Evolutionary conservation across 805 yeast genomes (phyloP), one percentile per base, ranked within the genome.

Genomic region (Wickerhamiella alocasiicola): DNA sequence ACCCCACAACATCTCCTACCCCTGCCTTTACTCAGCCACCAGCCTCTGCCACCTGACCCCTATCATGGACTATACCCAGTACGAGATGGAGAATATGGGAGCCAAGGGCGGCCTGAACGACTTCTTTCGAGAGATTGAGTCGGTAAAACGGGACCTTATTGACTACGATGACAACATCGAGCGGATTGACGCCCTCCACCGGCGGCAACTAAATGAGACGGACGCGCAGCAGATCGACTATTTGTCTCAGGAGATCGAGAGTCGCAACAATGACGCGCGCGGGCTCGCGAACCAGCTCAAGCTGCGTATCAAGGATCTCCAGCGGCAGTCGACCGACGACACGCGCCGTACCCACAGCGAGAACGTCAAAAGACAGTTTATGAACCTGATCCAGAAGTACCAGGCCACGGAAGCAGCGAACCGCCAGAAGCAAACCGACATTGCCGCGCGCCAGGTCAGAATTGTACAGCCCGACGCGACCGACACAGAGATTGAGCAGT

Each of bases 321-420:
- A 83, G 62, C 71, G 76, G 46, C 54, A 54, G 44, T 49, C 57
- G 31, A 52, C 51, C 51, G 95, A 85, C 64, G 65, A 73, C 32
- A 81, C 91, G 54, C 84, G 83, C 61, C 74, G 76, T 55, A 82
- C 81, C 46, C 97, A 91, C 66, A 93, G 94, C 32, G 94, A 87
- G 59, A 80, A 80, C 55, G 71, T 80, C 43, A 81, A 93, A 67
- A 77, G 76, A 55, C 76, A 80, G 57, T 91, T 91, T 59, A 74
- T 87, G 70, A 74, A 76, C 48, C 71, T 80, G 44, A 88, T 91
- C 56, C 93, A 85, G 61, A 84, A 76, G 56, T 84, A 81, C 65
- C 76, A 93, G 61, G 71, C 77, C 54, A 74, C 82, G 49, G 97
- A 91, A 62, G 84, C 83, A 46, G 74, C 78, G 53, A 85, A 81